Evolutionary conservation across 1,284 basidiomycete genomes (phyloP).

Genomic region (Gymnopus androsaceus): DNA sequence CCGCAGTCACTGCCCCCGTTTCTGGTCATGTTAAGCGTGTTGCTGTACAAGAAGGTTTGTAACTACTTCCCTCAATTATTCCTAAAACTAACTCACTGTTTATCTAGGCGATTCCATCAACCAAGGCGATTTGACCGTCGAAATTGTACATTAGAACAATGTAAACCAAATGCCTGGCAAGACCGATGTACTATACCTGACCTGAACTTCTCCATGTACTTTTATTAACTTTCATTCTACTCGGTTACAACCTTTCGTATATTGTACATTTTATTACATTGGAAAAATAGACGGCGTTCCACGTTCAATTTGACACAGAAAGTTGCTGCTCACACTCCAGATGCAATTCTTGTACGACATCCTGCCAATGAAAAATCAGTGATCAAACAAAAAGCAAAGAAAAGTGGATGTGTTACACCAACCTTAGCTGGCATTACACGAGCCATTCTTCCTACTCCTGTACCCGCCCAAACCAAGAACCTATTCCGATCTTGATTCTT

Average conservation of each 20-base stretch:
- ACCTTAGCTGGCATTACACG: constrained; percentile 61
- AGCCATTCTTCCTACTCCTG: constrained; percentile 61
- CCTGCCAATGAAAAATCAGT: constrained; percentile 32
- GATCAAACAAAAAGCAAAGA: too few relatives aligned
- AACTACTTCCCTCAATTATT: constrained; percentile 20
- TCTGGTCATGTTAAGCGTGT: constrained; percentile 95
- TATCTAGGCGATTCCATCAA: constrained; percentile 80
- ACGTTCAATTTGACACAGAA: constrained; percentile 24
- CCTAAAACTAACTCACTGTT: constrained; percentile 12
- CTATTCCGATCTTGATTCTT: constrained; percentile 48
- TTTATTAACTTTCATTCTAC: too few relatives aligned
- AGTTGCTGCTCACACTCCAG: constrained; percentile 38
- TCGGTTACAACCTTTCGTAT: too few relatives aligned
- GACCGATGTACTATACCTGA: neutral
- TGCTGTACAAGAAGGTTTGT: constrained; percentile 77
- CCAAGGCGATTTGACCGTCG: constrained; percentile 84
- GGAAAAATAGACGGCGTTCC: neutral
- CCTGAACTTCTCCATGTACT: neutral
- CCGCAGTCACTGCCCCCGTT: constrained; percentile 91
- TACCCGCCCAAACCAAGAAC: constrained; percentile 70
- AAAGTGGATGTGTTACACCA: constrained; percentile 19
- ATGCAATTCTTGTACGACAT: constrained; percentile 52
- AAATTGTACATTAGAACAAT: constrained; percentile 70
- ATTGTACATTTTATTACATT: neutral
- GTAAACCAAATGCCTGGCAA: neutral